These are phyloP conservation scores for Monosporascus sp. DNA, from an alignment of 2,329 filamentous ascomycete species.

Conservation along the genomic window DNA sequence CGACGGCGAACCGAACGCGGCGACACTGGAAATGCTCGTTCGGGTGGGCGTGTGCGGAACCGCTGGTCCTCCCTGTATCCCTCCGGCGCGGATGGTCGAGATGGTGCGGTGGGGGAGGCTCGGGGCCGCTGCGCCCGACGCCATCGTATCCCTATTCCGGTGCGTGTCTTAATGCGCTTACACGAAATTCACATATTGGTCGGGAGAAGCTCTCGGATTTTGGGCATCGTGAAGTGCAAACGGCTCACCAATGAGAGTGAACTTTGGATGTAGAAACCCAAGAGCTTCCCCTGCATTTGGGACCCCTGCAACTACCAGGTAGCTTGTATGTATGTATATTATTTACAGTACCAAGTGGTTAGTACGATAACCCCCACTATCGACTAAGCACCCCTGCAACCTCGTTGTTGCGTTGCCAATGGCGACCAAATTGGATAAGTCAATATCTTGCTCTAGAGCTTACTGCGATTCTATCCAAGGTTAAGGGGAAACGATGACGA, in stretches of 20 bases:
- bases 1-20: conserved; percentile 54
- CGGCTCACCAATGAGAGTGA: not conserved
- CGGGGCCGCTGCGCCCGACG: conserved; percentile 33
- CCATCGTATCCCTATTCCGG: conserved; percentile 29
- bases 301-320: too few relatives aligned
- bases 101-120: conserved; percentile 53
- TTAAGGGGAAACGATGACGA: too few relatives aligned
- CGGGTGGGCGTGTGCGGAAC: conserved; percentile 56
- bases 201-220: not conserved
- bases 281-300: not conserved
- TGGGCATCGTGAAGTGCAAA: not conserved
- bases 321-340: too few relatives aligned
- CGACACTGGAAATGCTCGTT: conserved; percentile 42
- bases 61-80: conserved; percentile 28
- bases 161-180: not conserved
- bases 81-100: conserved; percentile 48
- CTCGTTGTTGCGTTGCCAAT: conserved; percentile 20
- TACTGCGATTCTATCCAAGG: too few relatives aligned
- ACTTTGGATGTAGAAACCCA: not conserved
- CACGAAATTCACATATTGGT: not conserved
- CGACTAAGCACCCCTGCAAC: not conserved
- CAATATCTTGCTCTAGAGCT: conserved; percentile 20
- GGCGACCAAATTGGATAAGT: conserved; percentile 22
- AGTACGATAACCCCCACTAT: not conserved
- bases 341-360: too few relatives aligned